Evolutionary conservation across 139 green algal genomes (phyloP).

Genomic region (Chlamydomonas incerta): DNA sequence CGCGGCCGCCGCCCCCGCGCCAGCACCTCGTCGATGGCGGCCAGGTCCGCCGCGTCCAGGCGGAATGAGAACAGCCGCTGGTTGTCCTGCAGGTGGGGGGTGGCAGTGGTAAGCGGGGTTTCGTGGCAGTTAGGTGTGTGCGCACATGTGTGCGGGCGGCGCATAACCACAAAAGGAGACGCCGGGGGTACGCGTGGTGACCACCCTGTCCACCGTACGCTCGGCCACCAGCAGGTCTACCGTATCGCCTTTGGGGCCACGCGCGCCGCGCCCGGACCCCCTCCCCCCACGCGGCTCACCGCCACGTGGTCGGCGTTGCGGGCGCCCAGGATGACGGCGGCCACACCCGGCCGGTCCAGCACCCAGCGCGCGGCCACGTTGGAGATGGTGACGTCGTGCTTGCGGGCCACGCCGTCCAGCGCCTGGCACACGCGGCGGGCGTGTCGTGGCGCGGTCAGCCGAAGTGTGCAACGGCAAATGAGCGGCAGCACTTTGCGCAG

Average conservation of each 20-base stretch:
- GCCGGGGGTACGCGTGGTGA: too few relatives aligned
- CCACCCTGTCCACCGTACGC: too few relatives aligned
- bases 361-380: slow-evolving; percentile 88
- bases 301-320: slow-evolving; percentile 76
- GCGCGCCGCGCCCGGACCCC: too few relatives aligned
- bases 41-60: slow-evolving; percentile 71
- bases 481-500: too few relatives aligned
- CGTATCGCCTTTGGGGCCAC: too few relatives aligned
- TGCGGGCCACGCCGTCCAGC: slow-evolving; percentile 57
- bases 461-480: too few relatives aligned
- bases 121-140: too few relatives aligned
- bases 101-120: too few relatives aligned
- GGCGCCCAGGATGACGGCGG: slow-evolving; percentile 80
- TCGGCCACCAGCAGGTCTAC: too few relatives aligned
- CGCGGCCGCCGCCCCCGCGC: slow-evolving; percentile 47
- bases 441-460: background rate
- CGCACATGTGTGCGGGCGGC: too few relatives aligned
- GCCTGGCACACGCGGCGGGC: slow-evolving; percentile 13
- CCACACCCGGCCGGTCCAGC: slow-evolving; percentile 71
- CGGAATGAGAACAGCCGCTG: slow-evolving; percentile 70
- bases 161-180: too few relatives aligned
- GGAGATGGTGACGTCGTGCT: slow-evolving; percentile 76
- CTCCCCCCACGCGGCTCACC: slow-evolving; percentile 45
- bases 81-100: slow-evolving; percentile 72
- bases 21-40: slow-evolving; percentile 76